Evolutionary conservation across 1,284 basidiomycete genomes (phyloP).

Genomic region (Vanrija humicola): DNA sequence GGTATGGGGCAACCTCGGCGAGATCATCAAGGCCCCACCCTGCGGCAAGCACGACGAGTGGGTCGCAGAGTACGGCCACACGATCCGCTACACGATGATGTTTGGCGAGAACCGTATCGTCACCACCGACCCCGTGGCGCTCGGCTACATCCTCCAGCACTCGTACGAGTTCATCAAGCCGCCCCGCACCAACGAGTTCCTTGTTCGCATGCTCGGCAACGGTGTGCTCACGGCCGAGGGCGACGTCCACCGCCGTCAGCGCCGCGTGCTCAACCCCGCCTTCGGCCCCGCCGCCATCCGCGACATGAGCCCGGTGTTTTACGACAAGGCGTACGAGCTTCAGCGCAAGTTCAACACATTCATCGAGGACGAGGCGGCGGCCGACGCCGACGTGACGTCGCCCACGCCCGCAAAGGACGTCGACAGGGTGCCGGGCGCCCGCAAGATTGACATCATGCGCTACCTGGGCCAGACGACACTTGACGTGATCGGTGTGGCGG

Average conservation of each 20-base stretch:
- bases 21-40: conserved; percentile 17
- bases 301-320: conserved; percentile 59
- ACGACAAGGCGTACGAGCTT: conserved; percentile 60
- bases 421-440: conserved; percentile 6
- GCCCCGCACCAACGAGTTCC: conserved; percentile 56
- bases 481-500: conserved; percentile 65
- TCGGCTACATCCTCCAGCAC: conserved; percentile 59
- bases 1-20: conserved; percentile 19
- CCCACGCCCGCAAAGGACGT: conserved; percentile 14
- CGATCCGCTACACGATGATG: conserved; percentile 18
- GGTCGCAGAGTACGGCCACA: conserved; percentile 22
- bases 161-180: conserved; percentile 66
- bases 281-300: conserved; percentile 46
- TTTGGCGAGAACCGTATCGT: conserved; percentile 50
- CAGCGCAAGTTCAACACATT: conserved; percentile 20
- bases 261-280: conserved; percentile 50
- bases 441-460: conserved; percentile 54
- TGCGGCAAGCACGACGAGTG: conserved; percentile 18
- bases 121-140: conserved; percentile 59
- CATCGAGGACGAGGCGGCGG: conserved; percentile 8
- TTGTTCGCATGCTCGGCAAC: conserved; percentile 50
- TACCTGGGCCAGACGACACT: conserved; percentile 61
- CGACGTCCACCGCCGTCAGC: conserved; percentile 54
- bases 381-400: not conserved
- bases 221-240: conserved; percentile 49